Conservation (phyloP, 371 early-diverging fungal species). For the Synchytrium microbalum region DNA sequence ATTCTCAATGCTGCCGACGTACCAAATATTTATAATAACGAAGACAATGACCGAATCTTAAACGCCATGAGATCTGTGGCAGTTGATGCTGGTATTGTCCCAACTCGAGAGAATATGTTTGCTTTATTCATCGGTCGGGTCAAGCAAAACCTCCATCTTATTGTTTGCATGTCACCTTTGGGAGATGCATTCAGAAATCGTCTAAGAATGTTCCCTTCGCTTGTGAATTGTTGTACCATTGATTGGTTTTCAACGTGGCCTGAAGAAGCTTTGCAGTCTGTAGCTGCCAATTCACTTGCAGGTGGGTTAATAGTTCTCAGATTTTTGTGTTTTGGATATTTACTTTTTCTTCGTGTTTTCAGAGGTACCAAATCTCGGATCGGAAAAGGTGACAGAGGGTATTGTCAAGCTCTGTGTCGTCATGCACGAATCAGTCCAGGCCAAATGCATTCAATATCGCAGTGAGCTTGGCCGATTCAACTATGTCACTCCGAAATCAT, state of each 20-base stretch:
- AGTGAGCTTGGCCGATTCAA: constrained; percentile 44
- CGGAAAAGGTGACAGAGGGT: constrained; percentile 50
- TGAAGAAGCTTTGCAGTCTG: constrained; percentile 49
- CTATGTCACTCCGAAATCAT: constrained; percentile 49
- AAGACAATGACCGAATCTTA: constrained; percentile 49
- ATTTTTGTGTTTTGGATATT: neutral
- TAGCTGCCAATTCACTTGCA: constrained; percentile 43
- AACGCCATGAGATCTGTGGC: constrained; percentile 46
- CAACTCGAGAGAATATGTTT: constrained; percentile 44
- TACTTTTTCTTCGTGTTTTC: neutral
- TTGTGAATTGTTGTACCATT: constrained; percentile 56
- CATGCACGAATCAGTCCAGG: constrained; percentile 51
- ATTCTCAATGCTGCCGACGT: constrained; percentile 54
- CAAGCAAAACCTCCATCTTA: constrained; percentile 38
- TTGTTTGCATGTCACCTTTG: constrained; percentile 55
- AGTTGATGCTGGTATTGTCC: constrained; percentile 32
- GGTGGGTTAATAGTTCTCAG: constrained; percentile 7
- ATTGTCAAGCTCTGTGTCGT: constrained; percentile 48
- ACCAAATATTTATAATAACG: constrained; percentile 48
- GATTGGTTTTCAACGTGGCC: constrained; percentile 60
- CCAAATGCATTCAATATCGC: constrained; percentile 39
- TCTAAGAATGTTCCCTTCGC: constrained; percentile 51
- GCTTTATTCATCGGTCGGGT: constrained; percentile 39
- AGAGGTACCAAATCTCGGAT: constrained; percentile 48
- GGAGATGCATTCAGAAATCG: constrained; percentile 53